Evolutionary conservation across 768 basidiomycete species (phyloP), one percentile per base, ranked within the genome.

Genomic region (Leccinum subgranulosum): DNA sequence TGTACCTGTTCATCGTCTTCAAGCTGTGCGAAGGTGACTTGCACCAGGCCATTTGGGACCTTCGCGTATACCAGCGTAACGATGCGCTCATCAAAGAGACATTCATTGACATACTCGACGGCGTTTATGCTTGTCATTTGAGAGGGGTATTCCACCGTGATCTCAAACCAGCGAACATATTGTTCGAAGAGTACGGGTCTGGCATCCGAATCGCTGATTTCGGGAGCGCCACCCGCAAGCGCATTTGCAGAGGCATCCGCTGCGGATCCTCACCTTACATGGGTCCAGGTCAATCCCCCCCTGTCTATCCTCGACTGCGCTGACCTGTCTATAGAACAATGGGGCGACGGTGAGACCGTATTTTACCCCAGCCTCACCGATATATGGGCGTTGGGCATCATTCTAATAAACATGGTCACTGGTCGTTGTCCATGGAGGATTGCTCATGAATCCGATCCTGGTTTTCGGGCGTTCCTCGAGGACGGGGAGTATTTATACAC

Each of bases 131-230:
- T 67, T 91, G 88, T 66, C 91, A 94, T 65, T 69, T 75, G 43
- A 76, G 77, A 43, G 82, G 84, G 10, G 83, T 94, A 60, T 92
- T 81, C 67, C 93, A 94, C 73, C 87, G 92, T 25, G 91, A 94
- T 65, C 81, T 95, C 66, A 94, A 94, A 71, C 92, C 92, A 1
- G 92, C 93, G 69, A 92, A 87, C 69, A 78, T 92, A 27, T 74
- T 94, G 36, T 85, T 83, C 66, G 80, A 69, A 58, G 73, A 70
- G 66, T 83, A 72, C 51, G 85, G 86, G 15, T 66, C 70, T 43
- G 72, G 75, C 59, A 76, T 92, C 34, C 79, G 77, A 55, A 76
- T 93, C 51, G 84, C 88, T 7, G 92, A 94, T 72, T 94, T 93
- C 77, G 92, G 92, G 15, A 75, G 92, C 43, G 81, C 84, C 0